Conservation (phyloP, 139 green algal species). For the Chlorella sp. region DNA sequence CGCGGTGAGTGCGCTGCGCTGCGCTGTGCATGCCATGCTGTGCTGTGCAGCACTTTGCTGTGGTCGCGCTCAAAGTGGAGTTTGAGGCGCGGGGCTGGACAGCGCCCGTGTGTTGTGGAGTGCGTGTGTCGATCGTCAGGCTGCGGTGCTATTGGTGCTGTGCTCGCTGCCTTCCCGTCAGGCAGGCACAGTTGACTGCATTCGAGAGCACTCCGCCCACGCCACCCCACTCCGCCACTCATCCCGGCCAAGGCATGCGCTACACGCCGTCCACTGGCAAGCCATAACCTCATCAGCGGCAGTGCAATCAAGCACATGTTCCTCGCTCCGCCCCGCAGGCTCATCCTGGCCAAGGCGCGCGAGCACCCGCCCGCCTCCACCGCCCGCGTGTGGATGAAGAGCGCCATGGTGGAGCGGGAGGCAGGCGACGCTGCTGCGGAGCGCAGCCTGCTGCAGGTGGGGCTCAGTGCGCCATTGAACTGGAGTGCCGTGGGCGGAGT, state of each 20-base stretch:
- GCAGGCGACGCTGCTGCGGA: constrained; percentile 71
- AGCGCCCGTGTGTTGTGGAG: neutral
- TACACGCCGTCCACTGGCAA: no score
- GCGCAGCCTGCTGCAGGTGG: constrained; percentile 68
- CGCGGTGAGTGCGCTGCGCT: constrained; percentile 33
- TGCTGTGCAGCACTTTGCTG: neutral
- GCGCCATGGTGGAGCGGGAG: constrained; percentile 92
- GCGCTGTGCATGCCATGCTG: neutral
- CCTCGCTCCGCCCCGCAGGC: neutral
- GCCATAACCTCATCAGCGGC: no score
- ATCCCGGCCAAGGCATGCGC: no score
- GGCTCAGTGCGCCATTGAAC: constrained; percentile 9
- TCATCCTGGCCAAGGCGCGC: constrained; percentile 78
- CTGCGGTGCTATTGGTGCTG: neutral
- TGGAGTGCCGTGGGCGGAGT: no score
- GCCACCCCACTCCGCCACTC: no score
- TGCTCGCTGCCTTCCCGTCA: neutral
- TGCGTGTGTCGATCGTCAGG: neutral
- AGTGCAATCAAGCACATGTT: no score
- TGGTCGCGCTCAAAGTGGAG: neutral
- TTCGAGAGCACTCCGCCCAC: no score
- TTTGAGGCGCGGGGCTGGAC: neutral
- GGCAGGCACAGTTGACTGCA: no score
- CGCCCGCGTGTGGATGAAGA: constrained; percentile 98
- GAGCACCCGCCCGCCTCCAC: constrained; percentile 70